These are phyloP conservation scores for Botryosphaeria dothidea DNA, from an alignment of 2,329 filamentous ascomycete genomes.

Conservation along the genomic window DNA sequence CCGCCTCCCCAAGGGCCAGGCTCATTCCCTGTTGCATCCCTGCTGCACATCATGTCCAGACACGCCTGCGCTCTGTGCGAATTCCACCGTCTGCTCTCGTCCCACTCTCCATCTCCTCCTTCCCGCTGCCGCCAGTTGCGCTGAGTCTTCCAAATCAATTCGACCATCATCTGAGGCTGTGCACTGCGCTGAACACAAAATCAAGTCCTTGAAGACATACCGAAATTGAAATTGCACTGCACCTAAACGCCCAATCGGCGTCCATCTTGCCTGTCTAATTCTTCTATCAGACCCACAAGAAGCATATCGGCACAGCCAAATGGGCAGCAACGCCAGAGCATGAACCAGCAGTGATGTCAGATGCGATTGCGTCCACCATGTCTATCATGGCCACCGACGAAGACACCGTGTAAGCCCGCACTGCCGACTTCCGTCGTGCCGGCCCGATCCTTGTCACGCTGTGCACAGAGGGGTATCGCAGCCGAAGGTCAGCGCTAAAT, in stretches of 20 bases:
- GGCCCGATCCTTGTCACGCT: not conserved
- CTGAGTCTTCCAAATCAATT: not conserved
- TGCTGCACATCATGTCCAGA: slow-evolving; percentile 1
- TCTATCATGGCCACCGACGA: too few species aligned
- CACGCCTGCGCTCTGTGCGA: not conserved
- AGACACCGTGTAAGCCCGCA: not conserved
- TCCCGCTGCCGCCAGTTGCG: not conserved
- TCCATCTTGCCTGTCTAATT: too few species aligned
- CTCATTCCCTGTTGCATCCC: not conserved
- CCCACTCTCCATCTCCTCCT: not conserved
- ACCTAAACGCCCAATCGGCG: too few species aligned
- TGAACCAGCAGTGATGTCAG: not conserved
- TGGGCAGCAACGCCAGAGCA: not conserved
- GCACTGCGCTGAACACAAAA: too few species aligned
- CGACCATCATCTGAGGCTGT: not conserved
- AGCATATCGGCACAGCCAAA: too few species aligned
- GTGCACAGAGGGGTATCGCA: too few species aligned
- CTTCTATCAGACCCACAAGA: too few species aligned
- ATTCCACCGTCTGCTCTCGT: slow-evolving; percentile 7
- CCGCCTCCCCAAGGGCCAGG: not conserved
- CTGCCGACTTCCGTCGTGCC: not conserved
- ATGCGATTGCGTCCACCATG: not conserved
- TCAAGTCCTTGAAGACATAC: too few species aligned
- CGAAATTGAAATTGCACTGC: too few species aligned
- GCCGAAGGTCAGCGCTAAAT: too few species aligned